Conservation (phyloP, 139 green algal species). For the Chlamydomonas eustigma region DNA sequence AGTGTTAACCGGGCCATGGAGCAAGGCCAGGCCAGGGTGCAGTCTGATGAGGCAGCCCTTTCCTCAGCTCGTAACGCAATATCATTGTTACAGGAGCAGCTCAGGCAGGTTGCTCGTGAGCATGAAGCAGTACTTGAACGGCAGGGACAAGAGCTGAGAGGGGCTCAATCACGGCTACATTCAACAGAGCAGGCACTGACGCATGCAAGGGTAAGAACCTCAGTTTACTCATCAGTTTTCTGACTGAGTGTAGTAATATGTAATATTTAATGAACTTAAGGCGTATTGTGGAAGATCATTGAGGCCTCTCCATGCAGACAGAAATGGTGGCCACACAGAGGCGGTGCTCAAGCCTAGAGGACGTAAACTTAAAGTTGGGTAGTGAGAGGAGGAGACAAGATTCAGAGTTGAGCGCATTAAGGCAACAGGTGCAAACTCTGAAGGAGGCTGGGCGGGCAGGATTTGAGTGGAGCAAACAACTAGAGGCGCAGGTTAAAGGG, state of each 20-base stretch:
- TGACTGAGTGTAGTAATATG: not conserved
- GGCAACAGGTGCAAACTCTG: not conserved
- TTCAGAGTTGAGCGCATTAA: not conserved
- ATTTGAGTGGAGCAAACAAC: not conserved
- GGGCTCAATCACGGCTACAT: not conserved
- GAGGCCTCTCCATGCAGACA: not conserved
- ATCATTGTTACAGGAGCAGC: not conserved
- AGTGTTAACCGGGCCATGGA: not conserved
- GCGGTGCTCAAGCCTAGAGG: not conserved
- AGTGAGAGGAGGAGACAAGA: not conserved
- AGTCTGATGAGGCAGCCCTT: not conserved
- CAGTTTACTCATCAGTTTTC: not conserved
- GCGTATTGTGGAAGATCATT: not conserved
- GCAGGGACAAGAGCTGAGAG: not conserved
- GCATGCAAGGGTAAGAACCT: not conserved
- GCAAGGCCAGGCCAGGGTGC: slow-evolving; percentile 1
- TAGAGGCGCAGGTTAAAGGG: not conserved
- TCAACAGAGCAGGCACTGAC: not conserved
- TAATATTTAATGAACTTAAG: not conserved
- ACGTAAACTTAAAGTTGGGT: not conserved
- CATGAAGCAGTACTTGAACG: not conserved
- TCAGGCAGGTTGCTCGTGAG: not conserved
- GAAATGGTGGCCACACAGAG: not conserved
- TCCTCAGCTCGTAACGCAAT: not conserved
- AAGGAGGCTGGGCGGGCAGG: not conserved